These are phyloP conservation scores for Trametopsis cervina DNA, from an alignment of 768 basidiomycete species.

Conservation along the genomic window DNA sequence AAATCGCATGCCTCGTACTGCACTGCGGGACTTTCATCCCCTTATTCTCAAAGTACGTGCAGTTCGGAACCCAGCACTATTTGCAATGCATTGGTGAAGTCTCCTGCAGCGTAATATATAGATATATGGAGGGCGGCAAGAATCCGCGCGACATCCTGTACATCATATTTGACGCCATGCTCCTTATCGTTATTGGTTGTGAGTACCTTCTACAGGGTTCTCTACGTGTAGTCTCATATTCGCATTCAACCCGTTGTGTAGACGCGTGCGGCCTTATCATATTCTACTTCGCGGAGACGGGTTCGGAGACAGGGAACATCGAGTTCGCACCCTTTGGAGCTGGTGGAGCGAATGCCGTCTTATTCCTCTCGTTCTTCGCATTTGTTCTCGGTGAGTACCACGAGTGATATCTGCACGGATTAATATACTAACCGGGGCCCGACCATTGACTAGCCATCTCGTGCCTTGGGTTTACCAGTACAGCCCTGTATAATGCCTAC, in stretches of 20 bases:
- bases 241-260: too few species aligned
- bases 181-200: not conserved
- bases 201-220: not conserved
- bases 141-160: constrained; percentile 2
- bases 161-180: not conserved
- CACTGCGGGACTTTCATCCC: constrained; percentile 1
- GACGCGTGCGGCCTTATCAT: not conserved
- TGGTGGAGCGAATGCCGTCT: not conserved
- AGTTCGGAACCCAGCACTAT: not conserved
- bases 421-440: too few species aligned
- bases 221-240: too few species aligned
- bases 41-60: constrained; percentile 1
- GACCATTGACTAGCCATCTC: not conserved
- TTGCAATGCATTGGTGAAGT: not conserved
- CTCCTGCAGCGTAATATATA: not conserved
- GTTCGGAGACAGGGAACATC: not conserved
- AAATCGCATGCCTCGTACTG: constrained; percentile 3
- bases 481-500: not conserved
- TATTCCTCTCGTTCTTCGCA: not conserved
- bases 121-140: not conserved
- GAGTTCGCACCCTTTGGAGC: constrained; percentile 3
- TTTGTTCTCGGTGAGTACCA: not conserved
- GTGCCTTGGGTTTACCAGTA: not conserved
- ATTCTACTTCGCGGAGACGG: constrained; percentile 1
- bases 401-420: too few species aligned